Conservation (phyloP, 2,329 filamentous ascomycete species). For the Capronia coronata region DNA sequence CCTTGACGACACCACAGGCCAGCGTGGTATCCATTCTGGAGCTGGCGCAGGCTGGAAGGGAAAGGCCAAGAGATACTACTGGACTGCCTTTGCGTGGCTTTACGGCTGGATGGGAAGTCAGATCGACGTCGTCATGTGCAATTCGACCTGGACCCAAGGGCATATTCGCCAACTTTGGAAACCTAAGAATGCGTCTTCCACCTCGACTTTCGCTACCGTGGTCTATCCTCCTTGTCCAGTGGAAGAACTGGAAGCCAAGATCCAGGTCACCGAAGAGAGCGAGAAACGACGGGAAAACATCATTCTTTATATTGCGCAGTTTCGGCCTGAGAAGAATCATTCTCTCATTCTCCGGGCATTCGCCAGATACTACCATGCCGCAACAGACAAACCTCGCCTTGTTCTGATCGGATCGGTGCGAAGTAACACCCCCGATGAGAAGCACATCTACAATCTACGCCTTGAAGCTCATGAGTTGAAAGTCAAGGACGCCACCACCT, state of each 20-base stretch:
- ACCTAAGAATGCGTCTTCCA: conserved; percentile 38
- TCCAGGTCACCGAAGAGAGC: conserved; percentile 58
- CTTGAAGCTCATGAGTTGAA: conserved; percentile 79
- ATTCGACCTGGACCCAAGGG: conserved; percentile 85
- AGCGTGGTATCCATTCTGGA: conserved; percentile 74
- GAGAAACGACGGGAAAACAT: conserved; percentile 62
- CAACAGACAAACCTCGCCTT: conserved; percentile 53
- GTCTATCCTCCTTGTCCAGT: conserved; percentile 93
- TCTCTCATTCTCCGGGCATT: conserved; percentile 79
- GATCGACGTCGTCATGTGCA: conserved; percentile 94
- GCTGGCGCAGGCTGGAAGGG: conserved; percentile 68
- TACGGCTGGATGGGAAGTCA: conserved; percentile 78
- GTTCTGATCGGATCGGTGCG: conserved; percentile 90
- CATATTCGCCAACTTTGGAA: conserved; percentile 76
- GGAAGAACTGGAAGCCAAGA: conserved; percentile 66
- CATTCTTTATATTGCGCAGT: conserved; percentile 91
- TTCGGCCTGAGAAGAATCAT: conserved; percentile 96
- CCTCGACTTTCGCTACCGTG: conserved; percentile 55
- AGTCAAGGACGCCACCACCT: conserved; percentile 76
- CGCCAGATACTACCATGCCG: conserved; percentile 60
- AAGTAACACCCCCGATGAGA: conserved; percentile 51
- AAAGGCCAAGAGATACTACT: conserved; percentile 69
- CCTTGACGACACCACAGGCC: conserved; percentile 59
- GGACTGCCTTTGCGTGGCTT: conserved; percentile 72
- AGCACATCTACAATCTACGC: conserved; percentile 73